These are phyloP conservation scores for Aristolochia fimbriata DNA, from an alignment of 164 flowering plant genomes.

Conservation along the genomic window DNA sequence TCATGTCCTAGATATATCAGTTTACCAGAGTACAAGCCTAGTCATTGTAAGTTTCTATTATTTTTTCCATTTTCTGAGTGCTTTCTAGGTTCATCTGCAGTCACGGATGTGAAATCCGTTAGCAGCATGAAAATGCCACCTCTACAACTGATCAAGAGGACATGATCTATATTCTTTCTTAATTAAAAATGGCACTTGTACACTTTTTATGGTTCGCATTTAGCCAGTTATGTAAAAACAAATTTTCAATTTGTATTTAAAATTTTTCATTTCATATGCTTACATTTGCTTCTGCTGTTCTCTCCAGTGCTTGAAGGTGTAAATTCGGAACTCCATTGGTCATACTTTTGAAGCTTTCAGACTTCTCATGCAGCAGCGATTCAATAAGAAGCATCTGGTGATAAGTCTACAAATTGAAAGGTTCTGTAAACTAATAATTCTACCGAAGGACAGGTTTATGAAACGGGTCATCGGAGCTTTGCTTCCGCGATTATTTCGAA, in stretches of 20 bases:
- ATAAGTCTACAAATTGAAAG: too few relatives aligned
- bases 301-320: slow-evolving; percentile 1
- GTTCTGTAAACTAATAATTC: too few relatives aligned
- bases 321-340: background rate
- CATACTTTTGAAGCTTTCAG: background rate
- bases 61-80: too few relatives aligned
- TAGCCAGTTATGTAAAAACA: background rate
- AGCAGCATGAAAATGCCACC: background rate
- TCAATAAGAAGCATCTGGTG: too few relatives aligned
- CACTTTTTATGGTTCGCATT: background rate
- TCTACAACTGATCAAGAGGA: too few relatives aligned
- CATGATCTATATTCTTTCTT: background rate
- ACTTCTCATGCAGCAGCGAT: too few relatives aligned
- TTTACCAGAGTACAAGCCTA: slow-evolving; percentile 33
- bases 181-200: background rate
- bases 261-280: background rate
- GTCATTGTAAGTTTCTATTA: slow-evolving; percentile 7
- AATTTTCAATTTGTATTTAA: background rate
- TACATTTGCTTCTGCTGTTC: background rate
- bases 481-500: too few relatives aligned
- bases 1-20: slow-evolving; percentile 65
- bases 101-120: background rate
- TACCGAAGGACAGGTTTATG: too few relatives aligned
- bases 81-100: too few relatives aligned
- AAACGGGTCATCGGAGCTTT: too few relatives aligned